Evolutionary conservation across 2,329 filamentous ascomycete genomes (phyloP).

Genomic region (Bretziella fagacearum): DNA sequence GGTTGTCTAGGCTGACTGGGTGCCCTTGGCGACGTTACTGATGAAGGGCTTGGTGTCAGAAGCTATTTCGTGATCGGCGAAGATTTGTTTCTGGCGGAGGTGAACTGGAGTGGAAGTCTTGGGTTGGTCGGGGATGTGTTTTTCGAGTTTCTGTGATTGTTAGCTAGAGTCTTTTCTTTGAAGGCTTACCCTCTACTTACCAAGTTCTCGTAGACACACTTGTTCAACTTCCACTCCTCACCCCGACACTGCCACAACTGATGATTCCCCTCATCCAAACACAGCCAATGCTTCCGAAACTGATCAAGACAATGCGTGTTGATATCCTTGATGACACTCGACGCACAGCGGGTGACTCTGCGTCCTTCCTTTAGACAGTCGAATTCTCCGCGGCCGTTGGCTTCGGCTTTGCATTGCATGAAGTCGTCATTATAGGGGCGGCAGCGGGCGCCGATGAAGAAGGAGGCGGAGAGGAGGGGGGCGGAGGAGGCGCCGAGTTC

Average conservation of each 20-base stretch:
- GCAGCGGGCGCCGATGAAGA: constrained; percentile 95
- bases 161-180: no score
- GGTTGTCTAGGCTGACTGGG: constrained; percentile 16
- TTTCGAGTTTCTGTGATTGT: constrained; percentile 54
- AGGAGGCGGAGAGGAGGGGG: constrained; percentile 77
- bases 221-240: constrained; percentile 77
- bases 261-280: constrained; percentile 94
- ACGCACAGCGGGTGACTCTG: constrained; percentile 89
- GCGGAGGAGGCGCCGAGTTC: constrained; percentile 89
- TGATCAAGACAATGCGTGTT: constrained; percentile 85
- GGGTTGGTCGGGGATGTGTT: constrained; percentile 59
- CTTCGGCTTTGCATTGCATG: constrained; percentile 98
- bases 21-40: constrained; percentile 22
- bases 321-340: constrained; percentile 87
- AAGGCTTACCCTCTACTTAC: constrained; percentile 49
- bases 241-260: constrained; percentile 90
- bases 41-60: constrained; percentile 28
- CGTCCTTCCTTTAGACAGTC: constrained; percentile 94
- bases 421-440: constrained; percentile 94
- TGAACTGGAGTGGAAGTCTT: constrained; percentile 56
- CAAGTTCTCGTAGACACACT: constrained; percentile 89
- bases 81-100: constrained; percentile 48
- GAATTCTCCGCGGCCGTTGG: constrained; percentile 75
- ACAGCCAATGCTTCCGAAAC: constrained; percentile 89
- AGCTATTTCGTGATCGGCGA: constrained; percentile 35